These are phyloP conservation scores for Candolleomyces aberdarensis DNA, from an alignment of 768 basidiomycete species.

Conservation along the genomic window DNA sequence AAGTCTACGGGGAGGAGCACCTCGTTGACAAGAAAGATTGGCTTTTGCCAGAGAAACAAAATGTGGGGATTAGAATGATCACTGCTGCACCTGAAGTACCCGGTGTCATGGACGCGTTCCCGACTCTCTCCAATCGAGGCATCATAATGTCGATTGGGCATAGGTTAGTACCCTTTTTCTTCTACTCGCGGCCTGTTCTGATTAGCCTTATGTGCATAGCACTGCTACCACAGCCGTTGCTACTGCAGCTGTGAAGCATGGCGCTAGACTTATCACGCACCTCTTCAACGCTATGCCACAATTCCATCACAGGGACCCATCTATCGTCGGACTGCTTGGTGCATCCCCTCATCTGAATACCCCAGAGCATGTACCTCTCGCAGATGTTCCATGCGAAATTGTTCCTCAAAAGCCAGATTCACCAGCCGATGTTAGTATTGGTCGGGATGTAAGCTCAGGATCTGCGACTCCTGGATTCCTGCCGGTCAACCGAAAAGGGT, in stretches of 20 bases:
- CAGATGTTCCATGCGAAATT: conserved; percentile 1
- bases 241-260: conserved; percentile 62
- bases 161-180: conserved; percentile 45
- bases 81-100: conserved; percentile 86
- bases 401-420: not conserved
- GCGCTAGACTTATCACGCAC: conserved; percentile 87
- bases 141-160: conserved; percentile 87
- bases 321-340: conserved; percentile 85
- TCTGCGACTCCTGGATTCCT: too few relatives aligned
- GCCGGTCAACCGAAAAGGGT: too few relatives aligned
- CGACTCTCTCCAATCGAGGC: conserved; percentile 57
- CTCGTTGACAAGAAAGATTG: conserved; percentile 64
- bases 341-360: conserved; percentile 53
- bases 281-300: conserved; percentile 94
- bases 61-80: conserved; percentile 68
- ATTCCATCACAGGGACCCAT: conserved; percentile 86
- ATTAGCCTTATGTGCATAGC: conserved; percentile 32
- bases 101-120: conserved; percentile 73
- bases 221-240: conserved; percentile 74
- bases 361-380: not conserved
- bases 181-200: not conserved
- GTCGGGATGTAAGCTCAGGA: too few relatives aligned
- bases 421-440: too few relatives aligned
- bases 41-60: conserved; percentile 47
- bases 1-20: conserved; percentile 68